phyloP scores from a whole-genome alignment of 2,329 filamentous ascomycete species.

The Bimuria novae-zelandiae region DNA sequence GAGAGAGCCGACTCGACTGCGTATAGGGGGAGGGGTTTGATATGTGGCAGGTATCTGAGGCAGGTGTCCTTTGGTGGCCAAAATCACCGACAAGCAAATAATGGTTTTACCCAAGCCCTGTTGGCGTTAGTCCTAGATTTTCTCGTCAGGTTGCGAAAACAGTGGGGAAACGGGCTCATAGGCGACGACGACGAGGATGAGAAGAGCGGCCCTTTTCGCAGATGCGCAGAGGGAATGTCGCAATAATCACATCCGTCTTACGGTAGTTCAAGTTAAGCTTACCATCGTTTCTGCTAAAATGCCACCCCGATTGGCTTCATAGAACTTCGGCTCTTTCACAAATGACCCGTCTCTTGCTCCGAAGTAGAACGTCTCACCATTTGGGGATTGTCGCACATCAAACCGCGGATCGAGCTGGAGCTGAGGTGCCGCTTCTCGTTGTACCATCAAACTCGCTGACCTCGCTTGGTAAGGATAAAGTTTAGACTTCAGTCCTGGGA shows the following conservation, averaged over 20 bases:
- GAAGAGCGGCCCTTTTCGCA: too few relatives aligned
- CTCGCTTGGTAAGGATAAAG: slow-evolving; percentile 80
- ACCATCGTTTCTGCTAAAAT: slow-evolving; percentile 82
- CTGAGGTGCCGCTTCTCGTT: slow-evolving; percentile 71
- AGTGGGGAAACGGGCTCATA: too few relatives aligned
- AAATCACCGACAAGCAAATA: slow-evolving; percentile 73
- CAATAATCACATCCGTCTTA: neutral
- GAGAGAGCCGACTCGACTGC: slow-evolving; percentile 63
- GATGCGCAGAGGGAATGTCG: neutral
- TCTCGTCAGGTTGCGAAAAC: neutral
- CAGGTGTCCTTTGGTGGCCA: slow-evolving; percentile 73
- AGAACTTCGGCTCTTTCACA: slow-evolving; percentile 68
- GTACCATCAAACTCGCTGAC: slow-evolving; percentile 82
- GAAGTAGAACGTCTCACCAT: slow-evolving; percentile 69
- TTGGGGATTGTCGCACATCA: slow-evolving; percentile 62
- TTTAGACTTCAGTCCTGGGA: slow-evolving; percentile 64
- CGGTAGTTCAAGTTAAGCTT: neutral
- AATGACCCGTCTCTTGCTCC: slow-evolving; percentile 67
- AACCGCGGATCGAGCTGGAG: slow-evolving; percentile 75
- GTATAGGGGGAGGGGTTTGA: slow-evolving; percentile 49
- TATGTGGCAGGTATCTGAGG: slow-evolving; percentile 69
- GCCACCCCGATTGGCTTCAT: slow-evolving; percentile 76
- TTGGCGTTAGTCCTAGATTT: neutral
- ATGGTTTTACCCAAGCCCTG: slow-evolving; percentile 76
- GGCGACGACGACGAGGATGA: too few relatives aligned